Percentiles rank a stretch among this genome's conserved stretches.
phyloP scores from a whole-genome alignment of 2,329 filamentous ascomycete species.

The Cadophora luteo-olivacea region DNA sequence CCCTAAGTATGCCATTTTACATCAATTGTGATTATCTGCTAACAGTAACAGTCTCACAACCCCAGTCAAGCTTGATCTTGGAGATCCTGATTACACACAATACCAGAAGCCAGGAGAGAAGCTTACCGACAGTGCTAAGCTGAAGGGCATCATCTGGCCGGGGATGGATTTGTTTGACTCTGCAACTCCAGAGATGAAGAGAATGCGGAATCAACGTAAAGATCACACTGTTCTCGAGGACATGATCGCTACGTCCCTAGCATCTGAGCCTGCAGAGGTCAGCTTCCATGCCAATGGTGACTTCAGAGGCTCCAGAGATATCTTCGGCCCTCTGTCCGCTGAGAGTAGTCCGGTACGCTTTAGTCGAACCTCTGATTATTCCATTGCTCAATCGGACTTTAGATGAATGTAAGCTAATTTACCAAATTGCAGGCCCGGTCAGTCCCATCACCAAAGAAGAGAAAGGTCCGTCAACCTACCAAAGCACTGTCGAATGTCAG shows the following conservation, averaged over 20 bases:
- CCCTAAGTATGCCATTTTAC: slow-evolving; percentile 31
- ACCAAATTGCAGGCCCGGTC: slow-evolving; percentile 21
- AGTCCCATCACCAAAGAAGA: slow-evolving; percentile 41
- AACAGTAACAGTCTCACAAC: slow-evolving; percentile 35
- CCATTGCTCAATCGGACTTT: neutral
- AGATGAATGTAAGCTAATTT: slow-evolving; percentile 22
- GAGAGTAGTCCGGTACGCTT: slow-evolving; percentile 57
- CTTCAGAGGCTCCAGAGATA: slow-evolving; percentile 59
- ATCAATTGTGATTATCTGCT: neutral
- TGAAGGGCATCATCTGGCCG: slow-evolving; percentile 78
- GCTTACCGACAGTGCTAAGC: slow-evolving; percentile 43
- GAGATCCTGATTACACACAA: slow-evolving; percentile 25
- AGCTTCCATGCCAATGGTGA: slow-evolving; percentile 64
- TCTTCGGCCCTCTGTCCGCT: slow-evolving; percentile 65
- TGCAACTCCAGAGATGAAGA: slow-evolving; percentile 74
- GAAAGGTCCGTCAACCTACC: slow-evolving; percentile 36
- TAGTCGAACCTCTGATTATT: neutral
- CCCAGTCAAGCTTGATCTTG: slow-evolving; percentile 32
- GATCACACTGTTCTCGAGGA: slow-evolving; percentile 71
- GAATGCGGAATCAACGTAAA: slow-evolving; percentile 81
- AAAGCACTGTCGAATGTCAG: slow-evolving; percentile 33
- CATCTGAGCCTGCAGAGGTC: slow-evolving; percentile 68
- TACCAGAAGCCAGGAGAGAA: slow-evolving; percentile 34
- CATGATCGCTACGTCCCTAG: slow-evolving; percentile 68
- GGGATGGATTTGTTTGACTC: slow-evolving; percentile 86